These are phyloP conservation scores for Ceratobasidium sp. DNA, from an alignment of 1,284 basidiomycete species.

Conservation along the genomic window DNA sequence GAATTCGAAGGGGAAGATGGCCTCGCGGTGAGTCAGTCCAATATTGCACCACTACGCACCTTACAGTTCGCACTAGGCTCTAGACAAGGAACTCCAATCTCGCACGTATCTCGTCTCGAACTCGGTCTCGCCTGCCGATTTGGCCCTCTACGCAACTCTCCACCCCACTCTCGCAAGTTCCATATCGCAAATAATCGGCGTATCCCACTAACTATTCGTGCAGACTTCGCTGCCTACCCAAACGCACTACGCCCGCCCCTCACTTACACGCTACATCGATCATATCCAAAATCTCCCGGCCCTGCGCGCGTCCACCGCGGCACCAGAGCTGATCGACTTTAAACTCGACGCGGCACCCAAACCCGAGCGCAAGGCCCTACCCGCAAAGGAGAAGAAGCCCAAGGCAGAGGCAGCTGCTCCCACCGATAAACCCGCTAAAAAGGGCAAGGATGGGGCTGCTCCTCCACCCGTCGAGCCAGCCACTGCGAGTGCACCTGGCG, in stretches of 20 bases:
- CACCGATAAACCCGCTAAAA: slow-evolving; percentile 52
- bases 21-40: slow-evolving; percentile 22
- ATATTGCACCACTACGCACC: not conserved
- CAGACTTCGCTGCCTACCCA: slow-evolving; percentile 70
- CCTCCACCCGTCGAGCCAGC: slow-evolving; percentile 26
- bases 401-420: slow-evolving; percentile 58
- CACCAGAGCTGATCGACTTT: slow-evolving; percentile 65
- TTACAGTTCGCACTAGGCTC: slow-evolving; percentile 44
- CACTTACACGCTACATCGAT: slow-evolving; percentile 91
- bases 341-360: slow-evolving; percentile 67
- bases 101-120: slow-evolving; percentile 55
- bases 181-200: not conserved
- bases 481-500: slow-evolving; percentile 32
- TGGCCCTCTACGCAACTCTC: slow-evolving; percentile 56
- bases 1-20: slow-evolving; percentile 32
- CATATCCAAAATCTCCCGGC: slow-evolving; percentile 79
- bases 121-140: slow-evolving; percentile 54
- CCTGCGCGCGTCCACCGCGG: slow-evolving; percentile 62
- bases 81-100: slow-evolving; percentile 54
- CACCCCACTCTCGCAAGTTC: slow-evolving; percentile 72
- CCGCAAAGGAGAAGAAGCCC: slow-evolving; percentile 80
- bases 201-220: slow-evolving; percentile 2
- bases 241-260: slow-evolving; percentile 76
- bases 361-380: slow-evolving; percentile 69
- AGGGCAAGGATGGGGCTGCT: slow-evolving; percentile 56